Base-by-base conservation (phyloP, 1,284 basidiomycete genomes). In the Trichosporon sp. region DNA sequence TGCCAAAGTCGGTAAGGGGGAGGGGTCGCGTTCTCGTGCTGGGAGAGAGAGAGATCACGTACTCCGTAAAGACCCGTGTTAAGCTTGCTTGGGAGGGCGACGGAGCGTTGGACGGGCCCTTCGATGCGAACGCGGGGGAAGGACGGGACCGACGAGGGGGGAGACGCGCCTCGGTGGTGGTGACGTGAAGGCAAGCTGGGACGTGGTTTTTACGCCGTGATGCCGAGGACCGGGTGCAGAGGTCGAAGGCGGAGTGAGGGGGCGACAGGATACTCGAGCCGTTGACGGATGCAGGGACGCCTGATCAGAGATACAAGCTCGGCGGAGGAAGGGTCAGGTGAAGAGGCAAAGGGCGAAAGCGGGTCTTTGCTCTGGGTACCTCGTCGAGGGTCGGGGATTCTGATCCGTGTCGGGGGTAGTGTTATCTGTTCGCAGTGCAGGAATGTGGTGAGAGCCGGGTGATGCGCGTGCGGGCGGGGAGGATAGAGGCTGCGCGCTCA, bases 281-380 rank as follows among this genome's bases (percentile, higher is more conserved):
- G 56, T 60, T 9, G 56, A 31, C 56, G 56, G 56, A 60, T 60
- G 56, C 56, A 60, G 56, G 56, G 56, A 60, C 27, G 56, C 27
- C 27, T 32, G 56, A 31, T 60, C 56, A 32, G 56, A 60, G 56
- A 60, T 18, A 31, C 56, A 60, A 60, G 56, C 56, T 31, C 56
- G 56, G 56, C 56, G 56, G 29, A 60, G 56, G 27, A 60, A 60
- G 56, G 56, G 56, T 60, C 56, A 60, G 56, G 56, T 60, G 27
- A 60, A 31, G 29, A 58, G 53, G 56, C 27, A 29, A 60, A 60
- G 56, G 27, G 56, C 27, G 56, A 32, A 31, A 29, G 27, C 56
- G 56, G 56, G 56, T 29, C 56, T 60, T 60, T 60, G 56, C 56
- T 31, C 29, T 60, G 56, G 13, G n/a, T 29, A n/a, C 27, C 56